These are phyloP conservation scores for Arctostaphylos glauca DNA, from an alignment of 148 eudicot species.

Conservation along the genomic window DNA sequence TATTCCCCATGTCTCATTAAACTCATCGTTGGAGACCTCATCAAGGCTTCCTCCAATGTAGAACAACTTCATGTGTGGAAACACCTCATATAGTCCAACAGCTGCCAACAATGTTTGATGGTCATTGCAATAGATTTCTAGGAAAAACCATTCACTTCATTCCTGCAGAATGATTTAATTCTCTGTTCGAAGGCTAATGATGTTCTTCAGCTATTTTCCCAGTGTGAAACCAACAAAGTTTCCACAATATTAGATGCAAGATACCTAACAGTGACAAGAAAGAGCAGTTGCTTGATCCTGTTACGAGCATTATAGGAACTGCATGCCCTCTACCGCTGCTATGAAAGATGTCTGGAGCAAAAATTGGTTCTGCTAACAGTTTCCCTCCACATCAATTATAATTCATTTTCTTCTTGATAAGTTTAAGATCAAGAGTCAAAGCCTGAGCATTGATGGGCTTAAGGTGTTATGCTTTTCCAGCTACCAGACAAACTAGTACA, in stretches of 20 bases:
- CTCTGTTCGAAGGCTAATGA: background rate
- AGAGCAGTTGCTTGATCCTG: background rate
- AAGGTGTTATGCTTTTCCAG: background rate
- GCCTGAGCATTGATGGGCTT: background rate
- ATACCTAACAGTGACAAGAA: background rate
- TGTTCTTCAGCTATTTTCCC: background rate
- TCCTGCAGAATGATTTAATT: background rate
- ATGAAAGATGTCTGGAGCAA: too few relatives aligned
- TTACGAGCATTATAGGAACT: background rate
- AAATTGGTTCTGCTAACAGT: background rate
- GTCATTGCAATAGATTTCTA: background rate
- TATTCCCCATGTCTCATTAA: too few relatives aligned
- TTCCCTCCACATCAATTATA: background rate
- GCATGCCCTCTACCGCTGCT: background rate
- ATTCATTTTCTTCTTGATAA: background rate
- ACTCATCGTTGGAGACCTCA: background rate
- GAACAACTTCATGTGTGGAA: too few relatives aligned
- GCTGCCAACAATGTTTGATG: too few relatives aligned
- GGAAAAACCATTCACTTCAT: background rate
- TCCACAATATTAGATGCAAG: too few relatives aligned
- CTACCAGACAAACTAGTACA: background rate
- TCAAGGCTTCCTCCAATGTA: background rate
- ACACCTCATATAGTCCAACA: too few relatives aligned
- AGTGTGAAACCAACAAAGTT: background rate
- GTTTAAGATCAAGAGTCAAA: conserved; percentile 1